These are phyloP conservation scores for Yarrowia sp. DNA, from an alignment of 805 yeast species.

Conservation along the genomic window DNA sequence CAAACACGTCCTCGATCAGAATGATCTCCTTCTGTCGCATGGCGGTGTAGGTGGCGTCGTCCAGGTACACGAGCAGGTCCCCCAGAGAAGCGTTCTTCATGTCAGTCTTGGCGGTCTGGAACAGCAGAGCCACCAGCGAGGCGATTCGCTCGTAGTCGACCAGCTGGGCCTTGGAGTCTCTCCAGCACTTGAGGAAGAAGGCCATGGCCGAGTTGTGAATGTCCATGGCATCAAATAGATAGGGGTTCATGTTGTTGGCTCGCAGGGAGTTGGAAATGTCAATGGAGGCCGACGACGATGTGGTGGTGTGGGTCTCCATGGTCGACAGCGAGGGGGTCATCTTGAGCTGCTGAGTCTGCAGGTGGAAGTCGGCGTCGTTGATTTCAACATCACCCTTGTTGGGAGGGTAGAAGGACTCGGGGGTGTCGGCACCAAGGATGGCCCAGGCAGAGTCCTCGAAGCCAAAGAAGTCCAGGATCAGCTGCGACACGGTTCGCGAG, in stretches of 20 bases:
- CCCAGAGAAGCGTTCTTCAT: slow-evolving; percentile 49
- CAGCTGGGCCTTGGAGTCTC: slow-evolving; percentile 53
- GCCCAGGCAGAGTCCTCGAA: slow-evolving; percentile 33
- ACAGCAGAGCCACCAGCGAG: slow-evolving; percentile 54
- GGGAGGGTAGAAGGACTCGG: slow-evolving; percentile 38
- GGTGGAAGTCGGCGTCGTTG: slow-evolving; percentile 35
- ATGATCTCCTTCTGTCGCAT: slow-evolving; percentile 64
- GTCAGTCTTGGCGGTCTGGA: slow-evolving; percentile 44
- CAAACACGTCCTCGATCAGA: slow-evolving; percentile 43
- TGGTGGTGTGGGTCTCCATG: slow-evolving; percentile 35
- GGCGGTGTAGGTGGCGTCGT: slow-evolving; percentile 55
- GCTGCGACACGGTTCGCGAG: slow-evolving; percentile 43
- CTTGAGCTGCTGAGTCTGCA: slow-evolving; percentile 25
- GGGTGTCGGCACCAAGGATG: slow-evolving; percentile 3
- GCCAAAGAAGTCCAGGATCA: slow-evolving; percentile 33
- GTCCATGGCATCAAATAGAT: slow-evolving; percentile 28
- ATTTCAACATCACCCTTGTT: slow-evolving; percentile 37
- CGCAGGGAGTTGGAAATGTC: slow-evolving; percentile 24
- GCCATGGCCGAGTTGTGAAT: slow-evolving; percentile 34
- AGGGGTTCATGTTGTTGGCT: slow-evolving; percentile 35
- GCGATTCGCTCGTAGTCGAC: slow-evolving; percentile 62
- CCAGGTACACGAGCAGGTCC: slow-evolving; percentile 56
- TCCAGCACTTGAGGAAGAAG: slow-evolving; percentile 44
- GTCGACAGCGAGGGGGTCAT: slow-evolving; percentile 32
- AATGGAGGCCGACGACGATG: slow-evolving; percentile 17